phyloP scores from a whole-genome alignment of 495 filamentous ascomycete species.

The Coniosporium apollinis region DNA sequence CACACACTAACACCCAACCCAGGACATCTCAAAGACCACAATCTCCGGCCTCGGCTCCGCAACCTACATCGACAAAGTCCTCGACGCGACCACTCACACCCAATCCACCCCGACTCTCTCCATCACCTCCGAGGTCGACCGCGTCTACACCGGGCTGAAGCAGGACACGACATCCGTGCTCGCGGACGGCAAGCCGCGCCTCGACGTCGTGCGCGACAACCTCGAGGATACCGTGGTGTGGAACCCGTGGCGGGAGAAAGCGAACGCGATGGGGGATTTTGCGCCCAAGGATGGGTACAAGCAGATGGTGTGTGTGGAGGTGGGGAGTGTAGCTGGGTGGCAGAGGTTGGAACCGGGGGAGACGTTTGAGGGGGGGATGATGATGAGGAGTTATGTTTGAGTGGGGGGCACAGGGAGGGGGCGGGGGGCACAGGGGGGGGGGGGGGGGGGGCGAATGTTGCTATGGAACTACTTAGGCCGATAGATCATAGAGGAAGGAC shows the following conservation, averaged over 20 bases:
- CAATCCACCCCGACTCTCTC: slow-evolving; percentile 35
- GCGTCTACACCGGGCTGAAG: slow-evolving; percentile 41
- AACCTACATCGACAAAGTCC: slow-evolving; percentile 62
- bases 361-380: slow-evolving; percentile 78
- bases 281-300: slow-evolving; percentile 74
- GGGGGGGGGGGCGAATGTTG: too few species aligned
- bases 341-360: slow-evolving; percentile 71
- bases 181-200: slow-evolving; percentile 43
- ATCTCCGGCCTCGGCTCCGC: slow-evolving; percentile 57
- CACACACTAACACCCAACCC: neutral
- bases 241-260: slow-evolving; percentile 91
- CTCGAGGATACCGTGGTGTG: slow-evolving; percentile 81
- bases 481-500: too few species aligned
- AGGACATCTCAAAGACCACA: slow-evolving; percentile 44
- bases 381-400: too few species aligned
- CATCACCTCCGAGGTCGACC: slow-evolving; percentile 65
- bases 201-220: slow-evolving; percentile 60
- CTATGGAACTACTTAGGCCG: too few species aligned
- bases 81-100: slow-evolving; percentile 36
- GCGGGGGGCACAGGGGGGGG: too few species aligned
- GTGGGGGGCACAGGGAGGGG: too few species aligned
- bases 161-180: slow-evolving; percentile 38
- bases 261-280: slow-evolving; percentile 70
- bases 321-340: slow-evolving; percentile 69
- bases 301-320: slow-evolving; percentile 86